Percentiles rank a stretch among this genome's conserved stretches.
These are phyloP conservation scores for Tilletia setariae DNA, from an alignment of 1,284 basidiomycete species.

Conservation along the genomic window DNA sequence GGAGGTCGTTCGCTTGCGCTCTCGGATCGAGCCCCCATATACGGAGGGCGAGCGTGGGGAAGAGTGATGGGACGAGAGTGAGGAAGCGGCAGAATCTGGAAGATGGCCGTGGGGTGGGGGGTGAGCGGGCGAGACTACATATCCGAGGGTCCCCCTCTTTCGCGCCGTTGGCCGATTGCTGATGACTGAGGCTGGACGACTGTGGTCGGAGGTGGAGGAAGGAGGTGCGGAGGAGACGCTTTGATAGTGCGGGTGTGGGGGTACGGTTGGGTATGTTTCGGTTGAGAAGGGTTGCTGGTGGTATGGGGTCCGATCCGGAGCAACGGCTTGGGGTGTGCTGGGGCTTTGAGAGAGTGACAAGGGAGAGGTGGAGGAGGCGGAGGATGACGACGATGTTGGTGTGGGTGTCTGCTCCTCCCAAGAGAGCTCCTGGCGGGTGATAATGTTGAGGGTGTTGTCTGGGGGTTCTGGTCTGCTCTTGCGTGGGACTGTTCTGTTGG, in stretches of 20 bases:
- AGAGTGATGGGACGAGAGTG: constrained; percentile 10
- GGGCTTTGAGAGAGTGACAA: too few relatives aligned
- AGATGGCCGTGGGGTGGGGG: background rate
- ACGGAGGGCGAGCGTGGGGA: background rate
- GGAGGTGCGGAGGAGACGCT: too few relatives aligned
- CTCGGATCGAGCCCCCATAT: background rate
- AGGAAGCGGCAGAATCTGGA: constrained; percentile 2
- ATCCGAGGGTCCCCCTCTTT: background rate
- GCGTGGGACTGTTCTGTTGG: background rate
- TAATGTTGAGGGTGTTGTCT: constrained; percentile 7
- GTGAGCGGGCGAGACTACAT: background rate
- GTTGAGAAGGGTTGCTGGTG: too few relatives aligned
- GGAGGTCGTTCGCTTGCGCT: background rate
- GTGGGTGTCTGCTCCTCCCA: constrained; percentile 1
- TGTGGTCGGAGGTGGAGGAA: background rate
- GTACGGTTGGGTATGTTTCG: too few relatives aligned
- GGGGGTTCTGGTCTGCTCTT: background rate
- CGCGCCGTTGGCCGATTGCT: background rate
- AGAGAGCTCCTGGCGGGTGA: background rate
- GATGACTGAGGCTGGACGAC: background rate
- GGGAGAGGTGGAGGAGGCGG: background rate
- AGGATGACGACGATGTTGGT: background rate
- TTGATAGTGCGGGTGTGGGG: too few relatives aligned
- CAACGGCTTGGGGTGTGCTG: background rate
- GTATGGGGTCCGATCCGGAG: too few relatives aligned